Evolutionary conservation across 1,139 yeast genomes (phyloP).

Genomic region (Debaryomycetaceae sp.): DNA sequence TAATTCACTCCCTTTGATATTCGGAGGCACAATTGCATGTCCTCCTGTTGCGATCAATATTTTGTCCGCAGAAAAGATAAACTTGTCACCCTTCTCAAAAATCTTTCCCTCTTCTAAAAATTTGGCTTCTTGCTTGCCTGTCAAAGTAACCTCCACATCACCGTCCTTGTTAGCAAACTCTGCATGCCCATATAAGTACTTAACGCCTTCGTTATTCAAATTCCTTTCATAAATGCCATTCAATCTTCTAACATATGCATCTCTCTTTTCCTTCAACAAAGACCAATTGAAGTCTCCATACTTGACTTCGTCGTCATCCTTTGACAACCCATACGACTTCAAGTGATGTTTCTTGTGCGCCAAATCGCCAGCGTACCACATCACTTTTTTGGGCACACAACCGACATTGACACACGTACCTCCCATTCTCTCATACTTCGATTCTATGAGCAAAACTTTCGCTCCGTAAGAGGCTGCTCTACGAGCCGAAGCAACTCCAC

Average conservation of each 20-base stretch:
- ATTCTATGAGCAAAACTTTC: slow-evolving; percentile 77
- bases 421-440: slow-evolving; percentile 66
- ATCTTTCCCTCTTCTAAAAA: slow-evolving; percentile 29
- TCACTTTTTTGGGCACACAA: slow-evolving; percentile 96
- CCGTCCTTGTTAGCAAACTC: slow-evolving; percentile 59
- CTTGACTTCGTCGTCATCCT: slow-evolving; percentile 51
- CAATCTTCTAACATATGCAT: slow-evolving; percentile 80
- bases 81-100: slow-evolving; percentile 46
- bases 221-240: slow-evolving; percentile 93
- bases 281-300: slow-evolving; percentile 73
- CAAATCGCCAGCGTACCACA: slow-evolving; percentile 96
- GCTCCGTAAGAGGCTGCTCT: slow-evolving; percentile 95
- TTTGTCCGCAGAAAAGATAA: slow-evolving; percentile 73
- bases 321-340: slow-evolving; percentile 72
- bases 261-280: slow-evolving; percentile 77
- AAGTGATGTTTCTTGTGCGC: slow-evolving; percentile 76
- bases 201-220: slow-evolving; percentile 83
- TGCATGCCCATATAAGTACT: slow-evolving; percentile 85
- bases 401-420: slow-evolving; percentile 99
- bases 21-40: slow-evolving; percentile 65
- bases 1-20: slow-evolving; percentile 73
- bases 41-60: slow-evolving; percentile 95
- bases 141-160: slow-evolving; percentile 68
- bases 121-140: slow-evolving; percentile 39
- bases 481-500: slow-evolving; percentile 97